phyloP scores from a whole-genome alignment of 352 stramenopile species.

The Globisporangium echinulatum region DNA sequence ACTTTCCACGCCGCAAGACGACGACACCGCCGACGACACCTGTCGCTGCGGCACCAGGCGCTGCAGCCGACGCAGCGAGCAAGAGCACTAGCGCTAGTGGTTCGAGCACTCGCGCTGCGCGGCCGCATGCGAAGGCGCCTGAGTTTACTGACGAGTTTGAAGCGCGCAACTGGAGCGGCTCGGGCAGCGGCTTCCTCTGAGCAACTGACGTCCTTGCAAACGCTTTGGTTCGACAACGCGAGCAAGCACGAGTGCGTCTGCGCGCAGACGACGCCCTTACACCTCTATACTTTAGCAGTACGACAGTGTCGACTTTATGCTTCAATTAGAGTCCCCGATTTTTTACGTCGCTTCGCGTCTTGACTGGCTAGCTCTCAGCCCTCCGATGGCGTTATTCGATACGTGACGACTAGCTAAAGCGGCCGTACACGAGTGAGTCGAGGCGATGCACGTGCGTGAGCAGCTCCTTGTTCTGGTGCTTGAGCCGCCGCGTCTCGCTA shows the following conservation, averaged over 20 bases:
- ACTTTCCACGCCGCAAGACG: conserved; percentile 5
- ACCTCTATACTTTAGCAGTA: too few species aligned
- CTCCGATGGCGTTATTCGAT: too few species aligned
- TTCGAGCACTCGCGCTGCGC: background rate
- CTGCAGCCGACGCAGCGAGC: background rate
- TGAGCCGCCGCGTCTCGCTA: conserved; percentile 46
- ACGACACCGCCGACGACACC: background rate
- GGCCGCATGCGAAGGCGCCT: background rate
- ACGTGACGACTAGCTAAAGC: conserved; percentile 32
- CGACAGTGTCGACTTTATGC: too few species aligned
- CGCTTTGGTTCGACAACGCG: background rate
- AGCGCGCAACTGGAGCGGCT: conserved; percentile 33
- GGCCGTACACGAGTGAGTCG: conserved; percentile 68
- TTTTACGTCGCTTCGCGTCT: too few species aligned
- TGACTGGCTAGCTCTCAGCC: too few species aligned
- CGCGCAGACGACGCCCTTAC: too few species aligned
- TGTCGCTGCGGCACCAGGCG: background rate
- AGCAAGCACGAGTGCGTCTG: too few species aligned
- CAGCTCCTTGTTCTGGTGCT: conserved; percentile 70
- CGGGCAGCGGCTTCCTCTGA: conserved; percentile 34
- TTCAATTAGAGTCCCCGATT: too few species aligned
- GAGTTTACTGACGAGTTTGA: conserved; percentile 30
- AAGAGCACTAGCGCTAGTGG: background rate
- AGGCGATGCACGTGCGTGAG: conserved; percentile 65
- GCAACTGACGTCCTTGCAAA: background rate